phyloP scores from a whole-genome alignment of 192 early-diverging fungal species.

The Coemansia sp. region DNA sequence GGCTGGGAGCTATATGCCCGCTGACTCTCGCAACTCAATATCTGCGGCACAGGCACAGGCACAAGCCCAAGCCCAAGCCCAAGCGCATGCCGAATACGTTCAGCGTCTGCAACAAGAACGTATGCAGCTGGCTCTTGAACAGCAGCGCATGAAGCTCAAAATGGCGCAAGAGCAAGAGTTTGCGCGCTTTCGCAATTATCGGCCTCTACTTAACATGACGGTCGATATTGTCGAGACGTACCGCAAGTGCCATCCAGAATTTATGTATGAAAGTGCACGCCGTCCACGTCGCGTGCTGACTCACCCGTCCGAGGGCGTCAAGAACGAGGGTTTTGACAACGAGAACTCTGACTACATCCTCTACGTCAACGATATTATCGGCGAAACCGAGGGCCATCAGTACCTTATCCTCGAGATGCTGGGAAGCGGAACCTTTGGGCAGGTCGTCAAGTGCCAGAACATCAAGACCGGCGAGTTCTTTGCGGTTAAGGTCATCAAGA shows the following conservation, averaged over 20 bases:
- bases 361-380: constrained; percentile 95
- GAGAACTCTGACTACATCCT: constrained; percentile 95
- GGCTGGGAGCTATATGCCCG: constrained; percentile 4
- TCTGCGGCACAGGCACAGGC: constrained; percentile 16
- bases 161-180: constrained; percentile 38
- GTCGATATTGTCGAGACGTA: constrained; percentile 68
- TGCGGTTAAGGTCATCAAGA: constrained; percentile 98
- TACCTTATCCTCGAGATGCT: constrained; percentile 92
- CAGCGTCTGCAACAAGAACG: constrained; percentile 13
- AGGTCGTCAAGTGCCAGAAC: constrained; percentile 95
- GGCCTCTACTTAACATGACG: constrained; percentile 57
- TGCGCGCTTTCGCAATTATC: constrained; percentile 33
- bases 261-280: constrained; percentile 69
- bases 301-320: constrained; percentile 84
- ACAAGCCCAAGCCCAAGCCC: constrained; percentile 23
- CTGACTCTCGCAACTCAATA: constrained; percentile 6
- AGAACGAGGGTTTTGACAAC: constrained; percentile 94
- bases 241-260: constrained; percentile 74
- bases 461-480: constrained; percentile 86
- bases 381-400: constrained; percentile 83
- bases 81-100: constrained; percentile 4
- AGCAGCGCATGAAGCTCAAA: constrained; percentile 13
- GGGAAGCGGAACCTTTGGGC: constrained; percentile 97
- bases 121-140: constrained; percentile 16
- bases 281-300: constrained; percentile 91